Evolutionary conservation across 805 yeast genomes (phyloP), one percentile per base, ranked within the genome.

Genomic region (Kluyveromyces starmeri): DNA sequence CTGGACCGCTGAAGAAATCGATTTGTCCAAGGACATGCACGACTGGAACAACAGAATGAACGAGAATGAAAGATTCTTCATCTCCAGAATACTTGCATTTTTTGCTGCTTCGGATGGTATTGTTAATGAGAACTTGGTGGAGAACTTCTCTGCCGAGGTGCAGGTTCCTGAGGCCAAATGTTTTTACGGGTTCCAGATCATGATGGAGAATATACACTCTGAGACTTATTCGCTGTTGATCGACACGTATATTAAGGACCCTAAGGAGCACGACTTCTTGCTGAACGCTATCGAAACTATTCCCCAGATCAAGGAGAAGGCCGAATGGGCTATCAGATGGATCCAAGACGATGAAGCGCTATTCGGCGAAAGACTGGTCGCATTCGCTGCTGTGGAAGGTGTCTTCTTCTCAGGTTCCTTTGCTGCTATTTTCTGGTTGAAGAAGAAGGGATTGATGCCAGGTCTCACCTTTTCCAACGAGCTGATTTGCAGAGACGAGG

Each of bases 1-100:
- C 73, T 89, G 98, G 98, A 92, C 97, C 26, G 96, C 97, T 31
- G 98, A 89, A 69, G 98, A 92, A 67, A 86, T 89, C 47, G 98
- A 89, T 64, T 74, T 89, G 45, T 78, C 94, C 37, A 92, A 89
- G 70, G 98, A 89, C 62, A 57, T 71, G 41, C 73, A 73, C 52
- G 98, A 89, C 67, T 89, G 98, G 98, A 88, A 84, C 59, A 74
- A 81, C 67, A 70, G 70, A 54, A 69, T 89, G 69, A 88, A 71
- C 58, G 92, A 83, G 38, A 89, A 88, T 60, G 98, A 89, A 71
- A 76, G 94, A 53, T 92, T 65, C 67, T 89, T 89, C 64, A 70
- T 89, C 48, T 83, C 96, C 11, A 77, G 95, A 61, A 94, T 89
- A 35, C 70, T 89, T 48, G 98, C 98, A 12, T 89, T 92, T 71